Percentiles rank a stretch among this genome's conserved stretches.
phyloP scores from a whole-genome alignment of 2,329 filamentous ascomycete species.

The Aspergillus texensis region DNA sequence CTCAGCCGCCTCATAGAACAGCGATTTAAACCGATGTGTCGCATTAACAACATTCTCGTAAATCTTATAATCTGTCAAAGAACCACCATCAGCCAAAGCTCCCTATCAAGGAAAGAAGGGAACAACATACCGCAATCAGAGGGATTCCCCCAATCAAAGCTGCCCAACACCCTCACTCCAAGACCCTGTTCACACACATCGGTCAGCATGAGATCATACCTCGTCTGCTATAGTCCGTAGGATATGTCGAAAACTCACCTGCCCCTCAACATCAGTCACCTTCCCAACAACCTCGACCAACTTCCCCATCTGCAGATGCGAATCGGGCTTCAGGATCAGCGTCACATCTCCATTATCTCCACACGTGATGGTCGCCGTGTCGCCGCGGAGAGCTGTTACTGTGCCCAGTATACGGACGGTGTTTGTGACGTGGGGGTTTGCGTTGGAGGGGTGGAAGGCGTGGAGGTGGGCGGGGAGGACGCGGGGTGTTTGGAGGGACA shows the following conservation, averaged over 20 bases:
- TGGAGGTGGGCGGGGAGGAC: conserved; percentile 80
- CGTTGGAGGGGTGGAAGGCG: conserved; percentile 63
- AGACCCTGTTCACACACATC: conserved; percentile 31
- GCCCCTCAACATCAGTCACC: conserved; percentile 46
- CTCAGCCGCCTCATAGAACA: conserved; percentile 67
- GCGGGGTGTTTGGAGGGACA: conserved; percentile 78
- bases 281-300: conserved; percentile 52
- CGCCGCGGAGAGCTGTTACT: conserved; percentile 79
- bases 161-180: conserved; percentile 45
- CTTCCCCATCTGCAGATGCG: conserved; percentile 48
- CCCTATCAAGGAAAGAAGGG: background rate
- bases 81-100: background rate
- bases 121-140: conserved; percentile 40
- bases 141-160: conserved; percentile 47
- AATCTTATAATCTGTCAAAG: conserved; percentile 69
- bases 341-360: conserved; percentile 69
- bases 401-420: conserved; percentile 86
- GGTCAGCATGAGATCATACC: conserved; percentile 7
- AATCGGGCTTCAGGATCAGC: conserved; percentile 67
- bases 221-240: background rate
- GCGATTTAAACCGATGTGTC: conserved; percentile 76
- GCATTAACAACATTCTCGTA: conserved; percentile 81
- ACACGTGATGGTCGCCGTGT: conserved; percentile 77
- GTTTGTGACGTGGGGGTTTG: conserved; percentile 47
- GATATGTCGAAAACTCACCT: conserved; percentile 29